Base-by-base conservation (phyloP, 2,329 filamentous ascomycete species). In the Cladosporium sp. region DNA sequence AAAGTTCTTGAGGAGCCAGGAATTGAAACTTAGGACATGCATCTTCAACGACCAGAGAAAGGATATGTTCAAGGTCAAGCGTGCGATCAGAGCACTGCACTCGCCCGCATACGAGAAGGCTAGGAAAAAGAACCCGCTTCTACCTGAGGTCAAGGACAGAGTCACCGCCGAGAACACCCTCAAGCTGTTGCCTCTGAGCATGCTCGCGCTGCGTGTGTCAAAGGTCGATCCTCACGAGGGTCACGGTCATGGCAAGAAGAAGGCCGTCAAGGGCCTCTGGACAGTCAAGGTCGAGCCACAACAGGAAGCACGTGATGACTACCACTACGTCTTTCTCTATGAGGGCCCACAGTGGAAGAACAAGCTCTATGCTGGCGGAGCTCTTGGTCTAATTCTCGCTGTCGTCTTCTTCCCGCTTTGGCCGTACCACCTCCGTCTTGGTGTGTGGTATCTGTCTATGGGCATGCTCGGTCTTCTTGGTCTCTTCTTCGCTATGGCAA, bases 1-100 rank as follows among this genome's bases (percentile, higher is more conserved):
- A 64, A 88, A 90, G 69, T 99, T 96, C 76, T 78, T 99, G 59
- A 86, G 86, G 65, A 75, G 82, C 58, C 92, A 97, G 76, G 84
- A 94, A 59, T 77, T 99, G 63, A 99, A 99, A 82, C 82, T 84
- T 17, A 83, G 94, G 62, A 97, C 92, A 17, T 93, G 90, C 72
- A 95, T 99, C 63, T 83, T 97, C 64, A 92, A 97, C 64, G 94
- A 94, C 68, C 92, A 97, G 80, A 85, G 94, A 68, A 97, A 96
- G 77, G 93, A 99, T 64, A 95, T 99, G 90, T 97, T 99, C 76
- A 89, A 88, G 81, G 94, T 99, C 73, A 97, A 97, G 82, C 90
- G 94, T 71, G 94, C 94, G 39, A 87, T 99, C 61, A 89, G 94
- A 67, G 91, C 90, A 25, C 82, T 99, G 55, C 81, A 96, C 74